Evolutionary conservation across 805 yeast species (phyloP).

Genomic region (Saccharomyces kudriavzevii): DNA sequence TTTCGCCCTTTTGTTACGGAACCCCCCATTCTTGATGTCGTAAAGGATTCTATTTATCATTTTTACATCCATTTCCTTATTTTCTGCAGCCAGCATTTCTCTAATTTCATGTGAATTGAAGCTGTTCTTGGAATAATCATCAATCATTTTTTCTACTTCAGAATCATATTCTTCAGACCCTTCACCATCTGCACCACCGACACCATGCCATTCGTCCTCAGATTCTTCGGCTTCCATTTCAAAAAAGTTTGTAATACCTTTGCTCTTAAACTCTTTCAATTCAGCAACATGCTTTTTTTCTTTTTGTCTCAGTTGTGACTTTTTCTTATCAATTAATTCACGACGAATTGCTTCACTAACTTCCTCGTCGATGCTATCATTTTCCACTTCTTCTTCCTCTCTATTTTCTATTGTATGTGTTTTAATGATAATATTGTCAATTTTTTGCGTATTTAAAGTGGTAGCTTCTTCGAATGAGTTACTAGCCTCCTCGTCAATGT

Average conservation of each 20-base stretch:
- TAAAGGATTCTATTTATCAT: constrained; percentile 59
- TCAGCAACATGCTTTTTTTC: constrained; percentile 24
- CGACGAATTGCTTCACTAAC: constrained; percentile 14
- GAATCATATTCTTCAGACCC: constrained; percentile 48
- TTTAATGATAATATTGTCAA: background rate
- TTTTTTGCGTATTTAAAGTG: background rate
- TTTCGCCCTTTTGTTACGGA: constrained; percentile 48
- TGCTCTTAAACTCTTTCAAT: constrained; percentile 46
- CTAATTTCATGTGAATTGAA: constrained; percentile 53
- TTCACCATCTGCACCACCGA: constrained; percentile 65
- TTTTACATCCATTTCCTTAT: constrained; percentile 52
- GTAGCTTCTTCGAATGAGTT: background rate
- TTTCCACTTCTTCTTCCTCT: background rate
- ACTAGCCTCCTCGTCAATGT: constrained; percentile 4
- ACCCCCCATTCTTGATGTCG: constrained; percentile 65
- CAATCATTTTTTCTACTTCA: constrained; percentile 72
- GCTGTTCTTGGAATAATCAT: constrained; percentile 53
- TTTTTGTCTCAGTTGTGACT: constrained; percentile 18
- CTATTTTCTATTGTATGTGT: background rate
- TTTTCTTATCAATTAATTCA: constrained; percentile 16
- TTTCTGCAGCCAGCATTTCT: constrained; percentile 49
- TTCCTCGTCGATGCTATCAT: constrained; percentile 6
- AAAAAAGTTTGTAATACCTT: constrained; percentile 51
- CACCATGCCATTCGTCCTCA: constrained; percentile 80
- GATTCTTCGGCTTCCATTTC: constrained; percentile 85